Conservation (phyloP, 2,329 filamentous ascomycete genomes). For the Aspergillus latus region DNA sequence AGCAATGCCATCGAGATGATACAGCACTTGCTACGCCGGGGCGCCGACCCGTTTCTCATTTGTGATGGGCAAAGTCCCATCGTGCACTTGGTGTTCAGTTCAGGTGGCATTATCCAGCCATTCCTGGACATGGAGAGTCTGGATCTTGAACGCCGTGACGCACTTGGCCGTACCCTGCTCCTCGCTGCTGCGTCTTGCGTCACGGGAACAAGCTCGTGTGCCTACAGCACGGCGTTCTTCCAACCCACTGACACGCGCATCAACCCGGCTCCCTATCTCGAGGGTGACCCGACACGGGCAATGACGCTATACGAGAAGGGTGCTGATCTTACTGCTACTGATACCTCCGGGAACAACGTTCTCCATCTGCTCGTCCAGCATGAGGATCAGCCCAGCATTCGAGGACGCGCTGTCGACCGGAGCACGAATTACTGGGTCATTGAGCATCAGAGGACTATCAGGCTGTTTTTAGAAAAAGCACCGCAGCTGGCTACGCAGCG, state of each 20-base stretch:
- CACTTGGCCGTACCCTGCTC: conserved; percentile 18
- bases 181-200: conserved; percentile 14
- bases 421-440: neutral
- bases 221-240: too few relatives aligned
- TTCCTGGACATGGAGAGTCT: conserved; percentile 16
- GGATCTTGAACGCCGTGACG: conserved; percentile 19
- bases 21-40: conserved; percentile 15
- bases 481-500: neutral
- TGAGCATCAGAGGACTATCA: neutral
- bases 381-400: neutral
- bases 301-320: neutral
- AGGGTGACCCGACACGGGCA: neutral
- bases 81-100: conserved; percentile 15
- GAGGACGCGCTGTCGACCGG: too few relatives aligned
- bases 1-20: conserved; percentile 18
- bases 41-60: conserved; percentile 19
- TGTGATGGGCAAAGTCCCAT: conserved; percentile 11
- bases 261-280: neutral
- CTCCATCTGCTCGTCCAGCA: neutral
- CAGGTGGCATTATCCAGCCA: conserved; percentile 19
- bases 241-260: neutral
- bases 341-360: neutral
- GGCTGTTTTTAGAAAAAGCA: neutral
- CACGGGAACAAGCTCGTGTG: conserved; percentile 14
- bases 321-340: neutral